phyloP scores from a whole-genome alignment of 257 asterid genomes.

The Ilex asprella region DNA sequence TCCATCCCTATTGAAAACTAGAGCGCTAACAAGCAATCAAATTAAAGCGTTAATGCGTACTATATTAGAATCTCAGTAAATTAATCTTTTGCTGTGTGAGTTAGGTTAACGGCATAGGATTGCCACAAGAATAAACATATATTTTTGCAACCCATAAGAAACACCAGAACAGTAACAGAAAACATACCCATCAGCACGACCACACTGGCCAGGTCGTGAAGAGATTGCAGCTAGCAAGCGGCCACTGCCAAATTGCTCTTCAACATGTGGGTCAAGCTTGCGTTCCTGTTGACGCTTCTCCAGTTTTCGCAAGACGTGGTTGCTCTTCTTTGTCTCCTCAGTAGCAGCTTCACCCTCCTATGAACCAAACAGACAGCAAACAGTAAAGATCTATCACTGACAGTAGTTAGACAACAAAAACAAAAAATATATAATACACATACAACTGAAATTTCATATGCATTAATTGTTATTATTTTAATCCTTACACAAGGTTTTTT shows the following conservation, averaged over 20 bases:
- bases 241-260: slow-evolving; percentile 56
- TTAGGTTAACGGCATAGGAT: too few species aligned
- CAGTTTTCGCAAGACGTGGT: slow-evolving; percentile 49
- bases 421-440: too few species aligned
- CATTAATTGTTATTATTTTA: too few species aligned
- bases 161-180: neutral
- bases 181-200: slow-evolving; percentile 56
- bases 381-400: too few species aligned
- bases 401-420: too few species aligned
- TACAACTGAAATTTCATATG: too few species aligned
- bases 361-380: slow-evolving; percentile 4
- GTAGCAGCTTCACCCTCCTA: slow-evolving; percentile 35
- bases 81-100: too few species aligned
- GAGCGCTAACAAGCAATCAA: too few species aligned
- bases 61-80: too few species aligned
- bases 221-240: slow-evolving; percentile 54
- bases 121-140: neutral
- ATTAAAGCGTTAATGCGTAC: too few species aligned
- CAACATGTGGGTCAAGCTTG: slow-evolving; percentile 51
- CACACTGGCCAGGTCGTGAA: slow-evolving; percentile 66
- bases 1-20: too few species aligned
- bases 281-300: slow-evolving; percentile 58
- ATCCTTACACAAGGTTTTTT: too few species aligned
- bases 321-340: slow-evolving; percentile 57
- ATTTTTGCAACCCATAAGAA: neutral